These are phyloP conservation scores for Candida nonsorbophila DNA, from an alignment of 805 yeast species.

Conservation along the genomic window DNA sequence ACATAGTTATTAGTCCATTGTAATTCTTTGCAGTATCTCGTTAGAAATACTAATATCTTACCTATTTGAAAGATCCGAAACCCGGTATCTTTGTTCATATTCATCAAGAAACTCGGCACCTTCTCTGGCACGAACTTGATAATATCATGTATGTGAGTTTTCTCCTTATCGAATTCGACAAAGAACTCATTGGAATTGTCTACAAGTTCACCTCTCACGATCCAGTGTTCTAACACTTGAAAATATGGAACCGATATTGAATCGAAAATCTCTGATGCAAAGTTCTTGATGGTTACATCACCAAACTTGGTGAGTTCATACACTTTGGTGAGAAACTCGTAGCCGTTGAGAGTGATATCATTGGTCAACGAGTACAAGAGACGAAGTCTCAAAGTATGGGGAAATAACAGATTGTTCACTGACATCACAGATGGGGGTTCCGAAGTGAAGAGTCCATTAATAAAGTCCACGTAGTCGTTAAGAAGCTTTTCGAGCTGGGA, in stretches of 20 bases:
- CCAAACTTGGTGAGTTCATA: slow-evolving; percentile 55
- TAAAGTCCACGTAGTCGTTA: slow-evolving; percentile 24
- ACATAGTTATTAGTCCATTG: slow-evolving; percentile 54
- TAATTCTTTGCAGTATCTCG: slow-evolving; percentile 59
- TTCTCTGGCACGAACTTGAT: slow-evolving; percentile 25
- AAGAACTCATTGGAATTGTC: slow-evolving; percentile 62
- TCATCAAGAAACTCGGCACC: slow-evolving; percentile 43
- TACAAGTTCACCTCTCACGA: slow-evolving; percentile 57
- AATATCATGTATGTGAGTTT: slow-evolving; percentile 27
- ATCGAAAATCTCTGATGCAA: slow-evolving; percentile 41
- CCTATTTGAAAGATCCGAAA: slow-evolving; percentile 62
- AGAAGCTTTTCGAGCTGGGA: slow-evolving; percentile 42
- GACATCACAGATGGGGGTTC: slow-evolving; percentile 24
- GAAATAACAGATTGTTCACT: slow-evolving; percentile 39
- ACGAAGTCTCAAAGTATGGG: slow-evolving; percentile 53
- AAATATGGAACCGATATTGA: slow-evolving; percentile 55
- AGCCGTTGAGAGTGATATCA: slow-evolving; percentile 34
- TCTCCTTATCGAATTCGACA: slow-evolving; percentile 26
- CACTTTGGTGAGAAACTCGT: slow-evolving; percentile 51
- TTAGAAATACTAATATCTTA: slow-evolving; percentile 59
- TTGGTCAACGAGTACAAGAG: slow-evolving; percentile 43
- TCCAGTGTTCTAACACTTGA: slow-evolving; percentile 60
- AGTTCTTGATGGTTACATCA: slow-evolving; percentile 44
- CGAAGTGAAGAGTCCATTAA: slow-evolving; percentile 27
- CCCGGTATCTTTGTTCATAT: slow-evolving; percentile 25